These are phyloP conservation scores for Populus euphratica DNA, from an alignment of 345 rosid genomes.

Conservation along the genomic window DNA sequence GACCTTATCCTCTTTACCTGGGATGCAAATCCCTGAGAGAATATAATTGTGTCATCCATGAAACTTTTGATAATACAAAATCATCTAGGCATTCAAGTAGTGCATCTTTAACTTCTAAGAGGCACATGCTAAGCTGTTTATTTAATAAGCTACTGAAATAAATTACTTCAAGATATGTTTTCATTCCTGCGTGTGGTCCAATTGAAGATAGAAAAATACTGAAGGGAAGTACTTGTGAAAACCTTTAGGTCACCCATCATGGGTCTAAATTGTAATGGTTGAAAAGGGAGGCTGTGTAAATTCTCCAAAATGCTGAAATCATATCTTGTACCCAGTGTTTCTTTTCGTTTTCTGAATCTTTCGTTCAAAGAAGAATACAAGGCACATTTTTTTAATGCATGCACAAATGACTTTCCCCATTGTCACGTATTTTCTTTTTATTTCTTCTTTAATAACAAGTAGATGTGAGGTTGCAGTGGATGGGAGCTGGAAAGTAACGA, in stretches of 20 bases:
- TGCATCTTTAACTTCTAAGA: background rate
- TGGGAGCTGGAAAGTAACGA: conserved; percentile 21
- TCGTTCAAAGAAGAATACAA: background rate
- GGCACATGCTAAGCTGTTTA: background rate
- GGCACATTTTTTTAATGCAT: background rate
- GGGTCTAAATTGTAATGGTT: background rate
- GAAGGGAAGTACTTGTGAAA: background rate
- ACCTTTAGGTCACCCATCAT: conserved; percentile 1
- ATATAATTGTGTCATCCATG: background rate
- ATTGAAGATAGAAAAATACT: background rate
- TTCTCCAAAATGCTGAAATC: background rate
- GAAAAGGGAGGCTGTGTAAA: background rate
- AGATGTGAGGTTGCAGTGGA: conserved; percentile 12
- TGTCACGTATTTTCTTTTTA: background rate
- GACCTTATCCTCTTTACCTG: background rate
- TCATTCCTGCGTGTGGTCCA: background rate
- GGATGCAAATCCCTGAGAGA: background rate
- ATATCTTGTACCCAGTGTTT: background rate
- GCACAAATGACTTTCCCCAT: background rate
- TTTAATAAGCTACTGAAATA: background rate
- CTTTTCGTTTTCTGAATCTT: conserved; percentile 1
- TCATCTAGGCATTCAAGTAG: too few relatives aligned
- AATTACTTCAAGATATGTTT: background rate
- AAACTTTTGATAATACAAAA: background rate
- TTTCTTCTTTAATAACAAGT: background rate